Base-by-base conservation (phyloP, 345 rosid genomes). In the Iberis pinnata region DNA sequence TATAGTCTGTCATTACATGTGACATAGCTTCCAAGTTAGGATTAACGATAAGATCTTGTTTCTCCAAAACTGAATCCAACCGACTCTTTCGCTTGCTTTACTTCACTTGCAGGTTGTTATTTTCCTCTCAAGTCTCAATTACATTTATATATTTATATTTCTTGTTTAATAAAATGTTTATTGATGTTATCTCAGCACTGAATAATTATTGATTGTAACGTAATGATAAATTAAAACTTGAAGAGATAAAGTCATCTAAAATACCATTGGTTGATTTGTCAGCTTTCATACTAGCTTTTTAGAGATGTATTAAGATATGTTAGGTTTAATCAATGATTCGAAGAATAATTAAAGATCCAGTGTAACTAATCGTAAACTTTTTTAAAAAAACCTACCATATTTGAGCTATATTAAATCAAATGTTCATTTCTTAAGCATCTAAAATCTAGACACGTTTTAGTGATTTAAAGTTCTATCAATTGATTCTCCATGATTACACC, bases 1-100 rank as follows among this genome's bases (percentile, higher is more conserved):
- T n/a, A n/a, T n/a, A 58, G 55, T 40, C 60, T 67, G 65, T 55
- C 71, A 67, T 45, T 41, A 59, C 70, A 65, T 59, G 61, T 67
- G 71, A 46, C 66, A 67, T 67, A 53, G 61, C 65, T 67, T 67
- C 49, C 61, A 53, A 67, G 61, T 67, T 45, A 59, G 71, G 71
- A 67, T 67, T 38, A 60, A 53, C 60, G 51, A 47, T 39, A 66
- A 59, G 15, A 52, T 46, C 17, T 59, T 53, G 51, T 46, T 60
- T 59, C 66, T 47, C 31, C 44, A 60, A 16, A 67, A 53, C 45
- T 56, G 49, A 60, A 66, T 58, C 60, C 25, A 45, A 59, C 65
- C 65, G 44, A 46, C 49, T 60, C 60, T 60, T 53, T 67, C 20
- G 24, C 56, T 67, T 60, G 40, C 65, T 67, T 60, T 53, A 60